Conservation (phyloP, 2,329 filamentous ascomycete genomes). For the Shiraia bambusicola region DNA sequence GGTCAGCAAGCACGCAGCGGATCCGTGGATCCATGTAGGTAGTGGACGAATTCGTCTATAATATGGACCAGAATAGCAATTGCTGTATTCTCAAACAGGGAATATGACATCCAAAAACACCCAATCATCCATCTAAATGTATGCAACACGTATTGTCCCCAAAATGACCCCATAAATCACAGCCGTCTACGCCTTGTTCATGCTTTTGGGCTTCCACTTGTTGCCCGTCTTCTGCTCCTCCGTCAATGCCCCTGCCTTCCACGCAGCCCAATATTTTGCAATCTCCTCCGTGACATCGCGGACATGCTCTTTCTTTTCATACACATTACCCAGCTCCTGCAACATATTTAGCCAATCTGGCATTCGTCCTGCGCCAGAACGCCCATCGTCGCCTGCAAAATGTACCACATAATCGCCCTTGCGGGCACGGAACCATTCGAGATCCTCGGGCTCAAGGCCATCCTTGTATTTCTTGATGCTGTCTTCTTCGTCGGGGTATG, state of each 20-base stretch:
- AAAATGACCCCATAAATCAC: no score
- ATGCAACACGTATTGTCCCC: no score
- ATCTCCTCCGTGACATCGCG: slow-evolving; percentile 30
- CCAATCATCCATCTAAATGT: no score
- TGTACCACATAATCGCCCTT: slow-evolving; percentile 48
- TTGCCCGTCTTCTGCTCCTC: slow-evolving; percentile 8
- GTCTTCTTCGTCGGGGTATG: slow-evolving; percentile 38
- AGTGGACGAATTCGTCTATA: no score
- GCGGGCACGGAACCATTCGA: slow-evolving; percentile 40
- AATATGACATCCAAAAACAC: no score
- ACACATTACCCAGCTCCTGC: slow-evolving; percentile 23
- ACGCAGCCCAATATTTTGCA: slow-evolving; percentile 19
- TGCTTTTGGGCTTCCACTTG: slow-evolving; percentile 1
- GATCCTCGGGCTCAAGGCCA: slow-evolving; percentile 41
- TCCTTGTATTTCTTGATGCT: slow-evolving; percentile 20
- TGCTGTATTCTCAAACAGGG: no score
- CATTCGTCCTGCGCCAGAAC: slow-evolving; percentile 40
- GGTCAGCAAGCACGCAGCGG: no score
- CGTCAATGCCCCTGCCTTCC: slow-evolving; percentile 3
- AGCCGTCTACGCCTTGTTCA: no score
- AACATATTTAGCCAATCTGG: slow-evolving; percentile 35
- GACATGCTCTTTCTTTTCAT: slow-evolving; percentile 18
- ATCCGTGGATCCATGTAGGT: no score
- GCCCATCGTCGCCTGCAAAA: slow-evolving; percentile 43
- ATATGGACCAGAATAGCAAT: no score